Base-by-base conservation (phyloP, 371 early-diverging fungal genomes). In the Conidiobolus incongruus region DNA sequence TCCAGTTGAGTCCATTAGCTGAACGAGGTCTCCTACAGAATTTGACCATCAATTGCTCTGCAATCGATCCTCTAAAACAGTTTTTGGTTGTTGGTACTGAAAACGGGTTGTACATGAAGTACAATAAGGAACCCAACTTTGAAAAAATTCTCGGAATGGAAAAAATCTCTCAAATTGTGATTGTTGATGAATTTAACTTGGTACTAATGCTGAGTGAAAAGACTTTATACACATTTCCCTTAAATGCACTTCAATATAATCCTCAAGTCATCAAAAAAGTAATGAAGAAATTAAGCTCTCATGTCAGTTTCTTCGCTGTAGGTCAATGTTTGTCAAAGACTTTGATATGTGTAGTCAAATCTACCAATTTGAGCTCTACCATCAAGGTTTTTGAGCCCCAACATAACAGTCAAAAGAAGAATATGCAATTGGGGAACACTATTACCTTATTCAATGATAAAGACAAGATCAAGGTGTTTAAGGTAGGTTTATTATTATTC, bases 171-270 rank as follows among this genome's bases (percentile, higher is more conserved):
- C 87, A 91, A 54, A 66, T 91, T 32, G 85, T 83, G 47, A 71
- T 85, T 5, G 50, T 88, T 29, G 75, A 76, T 47, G 65, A 70
- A 21, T 65, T 66, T 44, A 73, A 70, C 15, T 58, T 78, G 24
- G 55, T 91, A 35, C 60, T 86, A 20, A 65, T 87, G 2, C 61
- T 89, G n/a, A 72, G 84, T 10, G 91, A 87, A 51, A 79, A 77
- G 52, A 74, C 63, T 11, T 56, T 91, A 32, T 69, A 69, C 32
- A 66, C 77, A 3, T 87, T 71, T 47, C 74, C 83, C 15, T 50
- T 81, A 8, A 79, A 83, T 20, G 67, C 65, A 11, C 51, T 77
- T 16, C 51, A 73, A 33, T 56, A 64, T 0, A 52, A 59, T n/a
- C 62, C 64, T 23, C 48, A 63, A 13, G 52, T 54, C 17, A 48